Base-by-base conservation (phyloP, 2,329 filamentous ascomycete genomes). In the Rhynchosporium graminicola region DNA sequence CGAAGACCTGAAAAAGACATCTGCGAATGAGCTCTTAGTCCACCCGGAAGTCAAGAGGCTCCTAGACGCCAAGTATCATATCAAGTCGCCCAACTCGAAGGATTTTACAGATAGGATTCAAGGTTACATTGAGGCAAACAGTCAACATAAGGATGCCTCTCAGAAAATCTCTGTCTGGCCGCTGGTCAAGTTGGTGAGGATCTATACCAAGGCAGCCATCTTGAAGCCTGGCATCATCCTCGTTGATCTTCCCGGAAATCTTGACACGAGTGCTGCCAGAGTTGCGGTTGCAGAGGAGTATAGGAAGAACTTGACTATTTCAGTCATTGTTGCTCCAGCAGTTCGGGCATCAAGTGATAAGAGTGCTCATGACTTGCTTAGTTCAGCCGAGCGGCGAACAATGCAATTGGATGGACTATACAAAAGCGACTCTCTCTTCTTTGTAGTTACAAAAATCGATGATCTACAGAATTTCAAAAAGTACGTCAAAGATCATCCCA, bases 1-100 rank as follows among this genome's bases (percentile, higher is more conserved):
- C 1, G 65, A 75, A 4, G 63, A 69, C 3, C 70, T 81, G 2
- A 76, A 77, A 73, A 40, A 43, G 0, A 46, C 33, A 4, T 57
- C 65, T 1, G 48, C 64, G 3, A 29, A 62, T 15, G 12, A 59
- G 2, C 63, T 71, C 2, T 26, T 70, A 9, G 10, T 38, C 3
- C 43, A 70, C 42, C 10, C 45, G 1, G 56, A 42, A 33, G 67
- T 70, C 29, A 36, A 36, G 33, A 36, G 33, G 9, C 33, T 36
- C 33, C 33, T 36, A 6, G 33, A 36, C 9, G 33, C 9, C 33
- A 36, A 36, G 33, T 9, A 36, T 9, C 5, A 9, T 36, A 36
- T 36, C 9, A 5, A 36, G 33, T 36, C 33, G 5, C 33, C 33
- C 33, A 9, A 36, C 33, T 9, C 9, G 33, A 36, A 36, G 33